These are phyloP conservation scores for Fusarium sp. DNA, from an alignment of 2,329 filamentous ascomycete species.

Conservation along the genomic window DNA sequence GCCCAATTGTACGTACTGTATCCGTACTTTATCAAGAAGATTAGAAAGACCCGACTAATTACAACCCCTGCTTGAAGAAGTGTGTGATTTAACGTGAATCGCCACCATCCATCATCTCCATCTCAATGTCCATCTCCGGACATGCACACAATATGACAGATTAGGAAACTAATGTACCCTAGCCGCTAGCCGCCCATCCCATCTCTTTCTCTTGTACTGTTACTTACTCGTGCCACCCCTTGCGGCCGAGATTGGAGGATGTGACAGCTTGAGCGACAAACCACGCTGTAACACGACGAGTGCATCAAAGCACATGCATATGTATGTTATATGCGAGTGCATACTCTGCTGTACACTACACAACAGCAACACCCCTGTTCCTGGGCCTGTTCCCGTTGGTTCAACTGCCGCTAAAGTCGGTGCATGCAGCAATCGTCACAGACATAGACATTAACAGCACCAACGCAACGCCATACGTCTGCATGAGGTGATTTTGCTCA, in stretches of 20 bases:
- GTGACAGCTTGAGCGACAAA: constrained; percentile 20
- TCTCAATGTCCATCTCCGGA: constrained; percentile 4
- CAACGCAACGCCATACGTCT: constrained; percentile 27
- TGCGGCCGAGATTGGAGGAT: constrained; percentile 38
- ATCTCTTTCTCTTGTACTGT: not conserved
- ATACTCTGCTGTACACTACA: not conserved
- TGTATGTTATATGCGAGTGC: constrained; percentile 16
- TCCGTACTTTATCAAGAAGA: not conserved
- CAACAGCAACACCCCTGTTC: not conserved
- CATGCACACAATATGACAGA: constrained; percentile 32
- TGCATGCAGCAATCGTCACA: constrained; percentile 36
- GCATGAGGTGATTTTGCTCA: constrained; percentile 25
- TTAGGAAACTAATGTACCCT: constrained; percentile 26
- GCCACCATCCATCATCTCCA: not conserved
- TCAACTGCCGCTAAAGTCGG: constrained; percentile 33
- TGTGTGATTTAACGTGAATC: constrained; percentile 31
- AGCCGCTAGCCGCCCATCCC: constrained; percentile 27
- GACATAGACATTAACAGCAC: constrained; percentile 17
- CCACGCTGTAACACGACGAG: constrained; percentile 26
- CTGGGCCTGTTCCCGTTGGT: constrained; percentile 16
- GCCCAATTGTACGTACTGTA: constrained; percentile 14
- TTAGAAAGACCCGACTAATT: not conserved
- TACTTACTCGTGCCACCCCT: constrained; percentile 26
- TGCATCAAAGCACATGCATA: constrained; percentile 25
- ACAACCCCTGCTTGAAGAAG: constrained; percentile 21